Evolutionary conservation across 2,329 filamentous ascomycete genomes (phyloP).

Genomic region (Trichoderma lentiforme): DNA sequence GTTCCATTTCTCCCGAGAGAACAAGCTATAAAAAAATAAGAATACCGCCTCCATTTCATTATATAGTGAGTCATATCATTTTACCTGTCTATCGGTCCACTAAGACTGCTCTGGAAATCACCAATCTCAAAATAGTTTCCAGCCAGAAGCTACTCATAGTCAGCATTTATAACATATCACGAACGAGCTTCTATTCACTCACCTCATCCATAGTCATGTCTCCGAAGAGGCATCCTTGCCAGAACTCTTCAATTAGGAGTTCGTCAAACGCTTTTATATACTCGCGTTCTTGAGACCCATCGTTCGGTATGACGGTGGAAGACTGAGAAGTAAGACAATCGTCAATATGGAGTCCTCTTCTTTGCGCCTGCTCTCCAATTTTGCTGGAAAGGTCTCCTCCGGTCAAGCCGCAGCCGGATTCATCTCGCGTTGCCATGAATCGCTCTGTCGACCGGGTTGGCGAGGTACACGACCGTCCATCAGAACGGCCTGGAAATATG

Average conservation of each 20-base stretch:
- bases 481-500: constrained; percentile 27
- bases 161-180: not conserved
- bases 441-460: constrained; percentile 26
- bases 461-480: constrained; percentile 32
- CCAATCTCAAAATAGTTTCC: constrained; percentile 26
- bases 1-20: constrained; percentile 4
- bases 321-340: constrained; percentile 22
- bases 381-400: constrained; percentile 25
- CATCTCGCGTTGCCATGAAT: not conserved
- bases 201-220: constrained; percentile 33
- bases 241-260: constrained; percentile 30
- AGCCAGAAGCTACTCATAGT: constrained; percentile 22
- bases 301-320: not conserved
- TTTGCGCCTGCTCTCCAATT: constrained; percentile 21
- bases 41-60: not conserved
- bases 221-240: constrained; percentile 30
- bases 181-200: not conserved
- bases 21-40: not conserved
- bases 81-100: constrained; percentile 26
- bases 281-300: not conserved
- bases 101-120: constrained; percentile 17
- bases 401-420: not conserved
- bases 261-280: constrained; percentile 26
- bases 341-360: constrained; percentile 18
- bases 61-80: not conserved